These are phyloP conservation scores for Cladorrhinum sp. DNA, from an alignment of 2,329 filamentous ascomycete genomes.

Conservation along the genomic window DNA sequence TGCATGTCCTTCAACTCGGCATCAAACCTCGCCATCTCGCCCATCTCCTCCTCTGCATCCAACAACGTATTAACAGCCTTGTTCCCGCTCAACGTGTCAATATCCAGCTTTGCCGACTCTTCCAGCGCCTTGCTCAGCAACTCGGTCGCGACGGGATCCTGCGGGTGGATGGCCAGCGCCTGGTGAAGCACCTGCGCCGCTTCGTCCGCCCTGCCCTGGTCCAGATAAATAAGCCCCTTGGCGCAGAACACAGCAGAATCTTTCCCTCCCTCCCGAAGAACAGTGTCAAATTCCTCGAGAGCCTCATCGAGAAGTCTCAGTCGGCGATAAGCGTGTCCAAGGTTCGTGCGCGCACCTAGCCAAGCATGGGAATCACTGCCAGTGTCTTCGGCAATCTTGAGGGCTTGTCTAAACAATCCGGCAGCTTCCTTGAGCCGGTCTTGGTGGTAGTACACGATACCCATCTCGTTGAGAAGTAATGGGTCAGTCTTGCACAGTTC, in stretches of 20 bases:
- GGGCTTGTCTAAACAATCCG: constrained; percentile 72
- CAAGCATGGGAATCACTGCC: constrained; percentile 79
- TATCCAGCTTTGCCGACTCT: constrained; percentile 51
- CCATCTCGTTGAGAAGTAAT: constrained; percentile 89
- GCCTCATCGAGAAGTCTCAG: constrained; percentile 67
- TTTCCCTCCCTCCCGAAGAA: constrained; percentile 76
- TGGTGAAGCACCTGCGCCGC: constrained; percentile 83
- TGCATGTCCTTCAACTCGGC: constrained; percentile 48
- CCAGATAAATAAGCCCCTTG: constrained; percentile 80
- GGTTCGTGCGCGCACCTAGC: constrained; percentile 80
- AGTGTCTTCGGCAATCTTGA: constrained; percentile 75
- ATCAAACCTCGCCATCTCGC: constrained; percentile 48
- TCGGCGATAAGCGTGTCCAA: constrained; percentile 83
- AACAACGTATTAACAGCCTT: constrained; percentile 37
- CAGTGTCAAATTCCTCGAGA: constrained; percentile 79
- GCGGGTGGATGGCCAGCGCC: constrained; percentile 72
- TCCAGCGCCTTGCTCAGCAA: constrained; percentile 69
- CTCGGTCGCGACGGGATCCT: constrained; percentile 79
- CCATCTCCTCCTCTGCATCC: constrained; percentile 34
- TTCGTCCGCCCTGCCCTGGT: constrained; percentile 69
- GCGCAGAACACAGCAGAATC: constrained; percentile 75
- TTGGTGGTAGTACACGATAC: constrained; percentile 93
- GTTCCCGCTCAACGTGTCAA: constrained; percentile 32
- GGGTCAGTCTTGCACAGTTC: constrained; percentile 80
- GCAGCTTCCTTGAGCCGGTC: constrained; percentile 73